Evolutionary conservation across 768 basidiomycete species (phyloP), one percentile per base, ranked within the genome.

Genomic region (Psilocybe subaeruginosa): DNA sequence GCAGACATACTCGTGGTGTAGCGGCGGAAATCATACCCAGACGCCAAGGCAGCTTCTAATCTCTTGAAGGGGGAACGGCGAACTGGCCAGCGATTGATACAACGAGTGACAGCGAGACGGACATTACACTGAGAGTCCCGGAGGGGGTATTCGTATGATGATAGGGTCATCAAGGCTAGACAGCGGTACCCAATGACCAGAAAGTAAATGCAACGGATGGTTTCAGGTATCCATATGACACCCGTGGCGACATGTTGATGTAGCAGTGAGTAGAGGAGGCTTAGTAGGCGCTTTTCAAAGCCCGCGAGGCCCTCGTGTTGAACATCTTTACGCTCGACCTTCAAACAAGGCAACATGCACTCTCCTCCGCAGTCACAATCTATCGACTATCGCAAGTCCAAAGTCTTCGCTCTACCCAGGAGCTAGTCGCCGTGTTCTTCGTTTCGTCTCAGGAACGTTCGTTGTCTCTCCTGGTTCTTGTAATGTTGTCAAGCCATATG

Each of bases 241-340:
- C 14, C 54, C 56, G 58, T 56, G 56, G 56, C n/a, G 7, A 39
- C 3, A 53, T 37, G 16, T 11, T 29, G 49, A 50, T 8, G 27
- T 8, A 50, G 49, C n/a, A 59, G 54, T 33, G 33, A 50, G 48
- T 53, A 54, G 27, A 43, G 56, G 39, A 39, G 50, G 39, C 54
- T 53, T 59, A 54, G 59, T 11, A 43, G 54, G 39, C 27, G 17
- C 43, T 58, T 61, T 64, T 62, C 33, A 66, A 61, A 59, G 49
- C 47, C 65, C 62, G 65, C 65, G 64, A 65, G 23, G 30, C 56
- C 63, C 62, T 57, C 62, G 54, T 66, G 60, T 60, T 14, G 35
- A 31, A 30, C 43, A 17, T 31, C 39, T 58, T 61, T 58, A 54
- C 59, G 52, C 59, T 46, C 57, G n/a, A 45, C 47, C 63, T 56